Conservation (phyloP, 176 grass and related monocot genomes). For the Phoenix roebelenii region DNA sequence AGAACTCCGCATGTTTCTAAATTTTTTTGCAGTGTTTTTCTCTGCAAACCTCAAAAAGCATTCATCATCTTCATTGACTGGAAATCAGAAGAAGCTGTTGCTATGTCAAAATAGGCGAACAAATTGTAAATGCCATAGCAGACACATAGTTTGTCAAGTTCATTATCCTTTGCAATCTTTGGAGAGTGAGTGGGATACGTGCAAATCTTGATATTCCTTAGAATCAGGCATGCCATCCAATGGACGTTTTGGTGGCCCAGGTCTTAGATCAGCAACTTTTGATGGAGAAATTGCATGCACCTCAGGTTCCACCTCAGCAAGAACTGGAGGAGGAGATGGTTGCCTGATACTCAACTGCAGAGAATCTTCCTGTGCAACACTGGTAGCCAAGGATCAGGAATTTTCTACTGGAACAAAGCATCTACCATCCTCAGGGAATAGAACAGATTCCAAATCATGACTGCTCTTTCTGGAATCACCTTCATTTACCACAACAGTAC, state of each 20-base stretch:
- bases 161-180: no score
- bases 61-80: constrained; percentile 94
- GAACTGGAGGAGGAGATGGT: constrained; percentile 80
- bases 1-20: constrained; percentile 99
- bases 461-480: constrained; percentile 33
- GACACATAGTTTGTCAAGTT: no score
- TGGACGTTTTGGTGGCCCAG: constrained; percentile 32
- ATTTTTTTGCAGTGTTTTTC: constrained; percentile 75
- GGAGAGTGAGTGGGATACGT: constrained; percentile 22
- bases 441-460: constrained; percentile 79
- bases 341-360: constrained; percentile 62
- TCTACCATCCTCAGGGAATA: constrained; percentile 95
- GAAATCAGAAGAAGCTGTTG: constrained; percentile 1
- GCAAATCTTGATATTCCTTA: constrained; percentile 63
- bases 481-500: constrained; percentile 19
- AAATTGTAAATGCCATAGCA: no score
- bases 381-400: constrained; percentile 26
- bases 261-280: constrained; percentile 78
- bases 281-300: constrained; percentile 62
- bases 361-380: constrained; percentile 47
- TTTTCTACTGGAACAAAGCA: constrained; percentile 53
- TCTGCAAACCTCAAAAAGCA: constrained; percentile 92
- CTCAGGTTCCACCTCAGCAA: constrained; percentile 62
- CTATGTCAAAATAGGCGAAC: no score
- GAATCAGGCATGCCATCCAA: constrained; percentile 19